Evolutionary conservation across 495 filamentous ascomycete genomes (phyloP).

Genomic region (Aspergillus funiculosus): DNA sequence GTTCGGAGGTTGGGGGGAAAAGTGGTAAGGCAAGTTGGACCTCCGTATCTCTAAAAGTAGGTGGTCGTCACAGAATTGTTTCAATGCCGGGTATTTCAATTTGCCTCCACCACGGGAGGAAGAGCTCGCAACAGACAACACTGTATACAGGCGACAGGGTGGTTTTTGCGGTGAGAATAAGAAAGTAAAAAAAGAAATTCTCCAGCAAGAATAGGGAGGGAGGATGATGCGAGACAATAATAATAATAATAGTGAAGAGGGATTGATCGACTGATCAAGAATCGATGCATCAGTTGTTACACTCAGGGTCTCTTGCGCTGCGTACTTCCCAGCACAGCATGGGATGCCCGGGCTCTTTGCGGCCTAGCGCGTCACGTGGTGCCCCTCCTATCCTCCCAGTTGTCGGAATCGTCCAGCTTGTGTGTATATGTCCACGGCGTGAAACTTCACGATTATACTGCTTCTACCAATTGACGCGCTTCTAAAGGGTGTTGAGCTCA

Average conservation of each 20-base stretch:
- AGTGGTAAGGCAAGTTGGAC: conserved; percentile 3
- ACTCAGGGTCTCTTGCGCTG: conserved; percentile 13
- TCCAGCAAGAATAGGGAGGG: neutral
- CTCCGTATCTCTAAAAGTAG: conserved; percentile 10
- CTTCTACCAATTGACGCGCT: no score
- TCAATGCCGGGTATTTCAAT: neutral
- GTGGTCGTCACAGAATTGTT: neutral
- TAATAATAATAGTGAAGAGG: neutral
- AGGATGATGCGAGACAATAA: neutral
- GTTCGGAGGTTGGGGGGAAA: conserved; percentile 4
- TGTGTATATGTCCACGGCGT: no score
- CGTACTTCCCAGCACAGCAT: conserved; percentile 28
- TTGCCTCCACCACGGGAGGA: neutral
- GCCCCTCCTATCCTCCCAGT: conserved; percentile 5
- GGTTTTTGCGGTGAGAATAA: neutral
- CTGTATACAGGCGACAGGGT: no score
- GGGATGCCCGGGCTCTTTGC: conserved; percentile 11
- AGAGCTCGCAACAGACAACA: neutral
- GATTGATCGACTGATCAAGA: conserved; percentile 11
- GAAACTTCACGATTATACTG: no score
- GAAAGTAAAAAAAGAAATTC: neutral
- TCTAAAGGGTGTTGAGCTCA: no score
- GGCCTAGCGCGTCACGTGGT: conserved; percentile 27
- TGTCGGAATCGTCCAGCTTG: no score
- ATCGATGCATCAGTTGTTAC: conserved; percentile 15